A percentile compares a stretch with the other conserved stretches of the same genome.
These are phyloP conservation scores for Roridomyces roridus DNA, from an alignment of 768 basidiomycete genomes.

Conservation along the genomic window DNA sequence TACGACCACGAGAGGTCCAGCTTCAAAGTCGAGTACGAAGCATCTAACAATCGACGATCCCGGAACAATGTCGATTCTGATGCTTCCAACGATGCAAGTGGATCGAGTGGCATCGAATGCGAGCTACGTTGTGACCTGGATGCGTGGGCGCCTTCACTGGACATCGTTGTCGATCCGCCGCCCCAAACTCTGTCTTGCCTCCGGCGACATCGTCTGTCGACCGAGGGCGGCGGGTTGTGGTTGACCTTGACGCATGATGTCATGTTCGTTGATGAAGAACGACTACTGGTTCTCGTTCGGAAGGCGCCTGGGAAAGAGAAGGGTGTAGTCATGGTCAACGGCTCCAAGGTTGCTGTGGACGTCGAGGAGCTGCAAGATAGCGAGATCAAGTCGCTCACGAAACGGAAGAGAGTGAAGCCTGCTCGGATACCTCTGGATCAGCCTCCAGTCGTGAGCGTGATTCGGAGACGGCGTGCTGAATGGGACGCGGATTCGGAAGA, in stretches of 20 bases:
- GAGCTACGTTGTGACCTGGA: conserved; percentile 93
- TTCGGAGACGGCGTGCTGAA: conserved; percentile 72
- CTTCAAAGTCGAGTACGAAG: conserved; percentile 87
- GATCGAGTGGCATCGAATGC: conserved; percentile 73
- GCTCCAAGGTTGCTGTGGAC: conserved; percentile 83
- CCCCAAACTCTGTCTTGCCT: conserved; percentile 84
- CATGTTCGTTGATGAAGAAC: conserved; percentile 77
- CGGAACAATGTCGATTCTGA: conserved; percentile 24
- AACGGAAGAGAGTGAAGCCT: conserved; percentile 87
- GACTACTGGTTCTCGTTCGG: conserved; percentile 75
- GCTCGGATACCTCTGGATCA: conserved; percentile 91
- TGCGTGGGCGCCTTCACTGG: conserved; percentile 82
- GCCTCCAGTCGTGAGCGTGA: conserved; percentile 79
- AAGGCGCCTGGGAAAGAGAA: conserved; percentile 81
- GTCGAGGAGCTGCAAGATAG: conserved; percentile 86
- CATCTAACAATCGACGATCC: conserved; percentile 55
- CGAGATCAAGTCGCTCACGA: conserved; percentile 83
- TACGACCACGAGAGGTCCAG: conserved; percentile 89
- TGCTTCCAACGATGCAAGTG: conserved; percentile 30
- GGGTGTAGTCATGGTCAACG: conserved; percentile 88
- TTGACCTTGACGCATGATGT: conserved; percentile 89
- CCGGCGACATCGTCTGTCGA: conserved; percentile 84
- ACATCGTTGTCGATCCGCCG: conserved; percentile 93
- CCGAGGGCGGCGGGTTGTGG: conserved; percentile 93
- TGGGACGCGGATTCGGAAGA: conserved; percentile 65